Base-by-base conservation (phyloP, 495 filamentous ascomycete species). In the Daldinia bambusicola region DNA sequence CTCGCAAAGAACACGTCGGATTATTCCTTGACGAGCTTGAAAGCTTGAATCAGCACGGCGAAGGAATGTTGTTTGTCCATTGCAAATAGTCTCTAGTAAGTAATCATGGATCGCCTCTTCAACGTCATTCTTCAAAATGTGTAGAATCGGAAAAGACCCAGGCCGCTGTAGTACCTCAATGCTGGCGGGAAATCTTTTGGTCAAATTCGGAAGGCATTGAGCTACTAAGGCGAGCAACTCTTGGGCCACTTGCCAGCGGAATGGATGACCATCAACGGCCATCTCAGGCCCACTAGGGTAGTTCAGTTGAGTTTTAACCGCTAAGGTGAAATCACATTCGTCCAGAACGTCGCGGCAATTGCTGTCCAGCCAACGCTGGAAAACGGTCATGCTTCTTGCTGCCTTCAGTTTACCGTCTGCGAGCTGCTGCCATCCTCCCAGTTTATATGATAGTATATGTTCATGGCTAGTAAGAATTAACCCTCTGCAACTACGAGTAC, bases 311-410 rank as follows among this genome's bases (percentile, higher is more conserved):
- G 82, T 84, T 32, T 79, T 79, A 0, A 83, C 78, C 0, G 84
- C 79, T 8, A 89, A 67, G 0, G 84, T 86, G 32, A 81, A 82
- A 60, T 89, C 87, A 6, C 80, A 86, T 62, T 89, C 87, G 68
- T 89, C 87, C 0, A 89, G 71, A 0, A 89, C 76, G 72, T 89
- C 87, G 9, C 86, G 81, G 36, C 76, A 82, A 31, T 64, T 66
- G 0, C 63, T 16, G 22, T 80, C 75, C 3, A 89, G 50, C 86
- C 86, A 88, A 4, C 41, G 52, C 64, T 89, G 84, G 3, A 84
- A 75, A 22, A 67, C 74, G 45, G 83, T 77, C 78, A 88, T 84
- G 8, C 66, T 58, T 3, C 13, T 61, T 0, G 84, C 86, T 60
- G 80, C 77, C 13, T 75, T 56, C 13, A 81, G 20, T 14, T 78